Percentiles rank a stretch among this genome's conserved stretches.
Conservation (phyloP, 345 rosid genomes). For the Ceriops decandra region DNA sequence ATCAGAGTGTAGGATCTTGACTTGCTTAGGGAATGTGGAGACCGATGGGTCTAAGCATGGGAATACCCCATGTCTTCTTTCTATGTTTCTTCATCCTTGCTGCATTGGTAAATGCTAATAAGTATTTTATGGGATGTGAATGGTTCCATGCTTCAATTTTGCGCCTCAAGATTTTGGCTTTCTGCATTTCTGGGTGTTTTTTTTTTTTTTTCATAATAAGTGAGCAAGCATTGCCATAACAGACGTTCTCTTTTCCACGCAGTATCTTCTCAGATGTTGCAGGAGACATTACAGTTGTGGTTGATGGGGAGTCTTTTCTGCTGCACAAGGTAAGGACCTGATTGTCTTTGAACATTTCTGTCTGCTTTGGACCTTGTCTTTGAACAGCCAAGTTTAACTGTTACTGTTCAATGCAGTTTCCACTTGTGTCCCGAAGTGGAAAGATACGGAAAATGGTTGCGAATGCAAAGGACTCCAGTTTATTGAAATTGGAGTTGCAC, state of each 20-base stretch:
- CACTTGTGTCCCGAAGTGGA: constrained; percentile 77
- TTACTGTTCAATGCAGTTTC: constrained; percentile 49
- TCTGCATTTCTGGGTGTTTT: no score
- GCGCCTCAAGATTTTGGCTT: neutral
- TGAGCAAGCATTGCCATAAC: neutral
- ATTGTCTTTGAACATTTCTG: neutral
- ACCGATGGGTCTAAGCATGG: no score
- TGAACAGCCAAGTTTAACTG: neutral
- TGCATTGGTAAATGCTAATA: no score
- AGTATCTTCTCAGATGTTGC: constrained; percentile 91
- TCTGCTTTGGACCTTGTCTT: neutral
- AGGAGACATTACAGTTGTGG: constrained; percentile 70
- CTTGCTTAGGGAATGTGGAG: no score
- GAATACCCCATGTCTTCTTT: no score
- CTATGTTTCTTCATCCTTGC: no score
- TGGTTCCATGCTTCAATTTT: neutral
- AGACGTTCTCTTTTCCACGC: constrained; percentile 14
- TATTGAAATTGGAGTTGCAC: constrained; percentile 51
- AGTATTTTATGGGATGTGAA: neutral
- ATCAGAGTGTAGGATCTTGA: no score
- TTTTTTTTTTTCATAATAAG: no score
- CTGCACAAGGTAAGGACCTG: constrained; percentile 64
- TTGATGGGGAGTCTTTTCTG: constrained; percentile 74
- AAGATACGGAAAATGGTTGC: constrained; percentile 68
- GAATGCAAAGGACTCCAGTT: constrained; percentile 46